Evolutionary conservation across 306 rosid genomes (phyloP).

Genomic region (Ochetophila trinervis): DNA sequence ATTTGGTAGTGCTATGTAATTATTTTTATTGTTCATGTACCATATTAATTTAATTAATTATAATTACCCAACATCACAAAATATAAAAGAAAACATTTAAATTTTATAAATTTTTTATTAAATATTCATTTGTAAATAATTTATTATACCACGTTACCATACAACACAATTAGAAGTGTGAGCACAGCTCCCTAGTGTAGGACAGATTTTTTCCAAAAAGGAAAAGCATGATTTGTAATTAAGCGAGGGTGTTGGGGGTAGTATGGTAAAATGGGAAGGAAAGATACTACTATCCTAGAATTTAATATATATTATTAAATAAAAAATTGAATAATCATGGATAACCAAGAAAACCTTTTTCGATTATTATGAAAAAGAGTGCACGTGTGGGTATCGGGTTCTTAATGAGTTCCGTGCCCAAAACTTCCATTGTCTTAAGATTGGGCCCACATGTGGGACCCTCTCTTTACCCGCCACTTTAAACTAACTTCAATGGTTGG

Average conservation of each 20-base stretch:
- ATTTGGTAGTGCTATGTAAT: too few species aligned
- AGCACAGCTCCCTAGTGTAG: too few species aligned
- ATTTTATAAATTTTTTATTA: too few species aligned
- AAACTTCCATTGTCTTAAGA: slow-evolving; percentile 1
- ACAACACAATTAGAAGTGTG: too few species aligned
- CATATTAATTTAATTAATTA: too few species aligned
- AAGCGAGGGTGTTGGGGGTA: not conserved
- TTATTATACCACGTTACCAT: too few species aligned
- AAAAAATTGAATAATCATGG: slow-evolving; percentile 1
- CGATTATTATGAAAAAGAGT: slow-evolving; percentile 5
- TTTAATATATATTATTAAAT: not conserved
- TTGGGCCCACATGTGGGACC: slow-evolving; percentile 30
- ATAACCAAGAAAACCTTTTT: not conserved
- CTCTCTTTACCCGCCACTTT: slow-evolving; percentile 32
- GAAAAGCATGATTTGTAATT: too few species aligned
- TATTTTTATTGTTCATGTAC: too few species aligned
- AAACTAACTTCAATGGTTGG: slow-evolving; percentile 39
- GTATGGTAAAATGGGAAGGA: slow-evolving; percentile 16
- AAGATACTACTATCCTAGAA: not conserved
- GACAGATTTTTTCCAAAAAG: too few species aligned
- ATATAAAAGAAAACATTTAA: too few species aligned
- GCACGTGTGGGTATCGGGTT: slow-evolving; percentile 64
- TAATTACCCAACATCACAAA: too few species aligned
- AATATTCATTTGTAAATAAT: too few species aligned
- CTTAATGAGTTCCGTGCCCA: slow-evolving; percentile 46